Percentiles rank a stretch among this genome's conserved stretches.
These are phyloP conservation scores for Echeveria elegans DNA, from an alignment of 164 flowering plant genomes.

Conservation along the genomic window DNA sequence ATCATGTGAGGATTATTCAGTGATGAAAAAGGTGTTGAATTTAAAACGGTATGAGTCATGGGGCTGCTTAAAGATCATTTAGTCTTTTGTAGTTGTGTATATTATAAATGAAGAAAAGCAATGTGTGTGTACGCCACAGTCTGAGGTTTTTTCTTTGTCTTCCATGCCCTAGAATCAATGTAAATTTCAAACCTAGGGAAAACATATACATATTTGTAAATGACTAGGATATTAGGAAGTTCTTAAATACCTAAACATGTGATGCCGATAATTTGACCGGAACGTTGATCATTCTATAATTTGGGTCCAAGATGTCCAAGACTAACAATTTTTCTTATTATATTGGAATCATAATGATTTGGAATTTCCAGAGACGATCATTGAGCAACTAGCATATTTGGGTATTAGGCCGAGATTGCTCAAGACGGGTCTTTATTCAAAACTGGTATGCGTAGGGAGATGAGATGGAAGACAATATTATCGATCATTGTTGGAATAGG, in stretches of 20 bases:
- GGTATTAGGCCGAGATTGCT: not conserved
- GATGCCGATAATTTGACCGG: not conserved
- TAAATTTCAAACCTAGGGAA: constrained; percentile 2
- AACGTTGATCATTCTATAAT: not conserved
- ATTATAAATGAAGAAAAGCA: constrained; percentile 13
- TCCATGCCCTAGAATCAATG: constrained; percentile 20
- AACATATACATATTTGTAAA: not conserved
- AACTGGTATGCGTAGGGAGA: no score
- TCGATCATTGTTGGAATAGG: not conserved
- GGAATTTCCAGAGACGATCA: not conserved
- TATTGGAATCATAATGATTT: no score
- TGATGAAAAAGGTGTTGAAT: not conserved
- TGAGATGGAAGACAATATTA: not conserved
- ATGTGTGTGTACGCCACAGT: constrained; percentile 13
- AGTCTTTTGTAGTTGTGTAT: not conserved
- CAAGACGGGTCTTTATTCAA: not conserved
- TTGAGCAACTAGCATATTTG: no score
- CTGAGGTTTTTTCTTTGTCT: constrained; percentile 24
- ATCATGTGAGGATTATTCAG: constrained; percentile 3
- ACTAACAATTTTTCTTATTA: no score
- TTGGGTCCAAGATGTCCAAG: not conserved
- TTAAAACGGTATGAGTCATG: not conserved
- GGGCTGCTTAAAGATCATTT: constrained; percentile 9
- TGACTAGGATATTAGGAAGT: not conserved
- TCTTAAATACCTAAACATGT: not conserved